Percentiles rank a stretch among this genome's conserved stretches.
These are phyloP conservation scores for Salicornia ramosissima DNA, from an alignment of 148 eudicot species.

Conservation along the genomic window DNA sequence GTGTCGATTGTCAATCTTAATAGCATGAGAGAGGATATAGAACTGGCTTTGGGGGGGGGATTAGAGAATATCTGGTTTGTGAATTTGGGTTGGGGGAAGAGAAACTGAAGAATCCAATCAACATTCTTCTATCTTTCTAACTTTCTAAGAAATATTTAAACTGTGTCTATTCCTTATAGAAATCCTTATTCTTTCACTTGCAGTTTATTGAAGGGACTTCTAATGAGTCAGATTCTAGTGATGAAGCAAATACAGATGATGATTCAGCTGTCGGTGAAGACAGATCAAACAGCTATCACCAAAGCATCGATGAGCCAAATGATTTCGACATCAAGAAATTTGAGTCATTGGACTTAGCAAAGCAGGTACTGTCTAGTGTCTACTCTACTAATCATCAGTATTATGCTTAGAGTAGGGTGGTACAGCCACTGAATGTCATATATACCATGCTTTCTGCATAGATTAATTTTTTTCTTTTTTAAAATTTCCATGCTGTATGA, in stretches of 20 bases:
- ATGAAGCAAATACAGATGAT: conserved; percentile 29
- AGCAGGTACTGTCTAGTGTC: conserved; percentile 23
- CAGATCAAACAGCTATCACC: conserved; percentile 10
- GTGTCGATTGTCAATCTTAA: background rate
- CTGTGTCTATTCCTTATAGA: too few species aligned
- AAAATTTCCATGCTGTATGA: too few species aligned
- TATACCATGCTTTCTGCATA: background rate
- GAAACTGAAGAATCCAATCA: too few species aligned
- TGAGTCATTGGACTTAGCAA: conserved; percentile 23
- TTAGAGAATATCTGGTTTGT: too few species aligned
- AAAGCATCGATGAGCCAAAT: conserved; percentile 13
- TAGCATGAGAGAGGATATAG: background rate
- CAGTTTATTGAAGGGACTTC: conserved; percentile 34
- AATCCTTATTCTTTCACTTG: conserved; percentile 4
- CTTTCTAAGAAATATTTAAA: too few species aligned
- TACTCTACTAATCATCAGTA: background rate
- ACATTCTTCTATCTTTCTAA: too few species aligned
- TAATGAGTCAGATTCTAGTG: conserved; percentile 22
- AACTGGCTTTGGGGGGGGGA: background rate
- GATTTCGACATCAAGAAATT: conserved; percentile 19
- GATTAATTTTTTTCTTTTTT: too few species aligned
- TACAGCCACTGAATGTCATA: background rate
- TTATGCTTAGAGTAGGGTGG: background rate
- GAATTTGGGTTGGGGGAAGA: too few species aligned
- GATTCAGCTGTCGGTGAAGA: conserved; percentile 24